Evolutionary conservation across 495 filamentous ascomycete species (phyloP).

Genomic region (Penicillium tannophilum): DNA sequence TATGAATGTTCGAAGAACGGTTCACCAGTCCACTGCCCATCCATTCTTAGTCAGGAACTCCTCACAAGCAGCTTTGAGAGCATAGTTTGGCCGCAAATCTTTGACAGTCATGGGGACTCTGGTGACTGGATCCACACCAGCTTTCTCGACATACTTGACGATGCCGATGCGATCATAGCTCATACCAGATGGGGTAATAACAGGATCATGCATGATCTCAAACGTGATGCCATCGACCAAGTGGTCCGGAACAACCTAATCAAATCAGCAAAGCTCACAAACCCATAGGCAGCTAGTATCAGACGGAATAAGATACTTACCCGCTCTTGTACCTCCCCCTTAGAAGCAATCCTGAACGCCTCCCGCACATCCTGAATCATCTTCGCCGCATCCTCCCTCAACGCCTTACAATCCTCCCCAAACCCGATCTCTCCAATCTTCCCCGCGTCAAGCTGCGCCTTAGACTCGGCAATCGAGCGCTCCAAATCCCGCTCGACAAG

Average conservation of each 20-base stretch:
- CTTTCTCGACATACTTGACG: conserved; percentile 77
- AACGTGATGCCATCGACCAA: conserved; percentile 90
- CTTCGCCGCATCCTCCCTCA: conserved; percentile 52
- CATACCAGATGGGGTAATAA: conserved; percentile 82
- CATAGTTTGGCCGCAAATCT: conserved; percentile 84
- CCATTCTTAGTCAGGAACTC: conserved; percentile 86
- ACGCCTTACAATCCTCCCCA: conserved; percentile 39
- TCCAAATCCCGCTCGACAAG: conserved; percentile 56
- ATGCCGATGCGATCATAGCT: conserved; percentile 91
- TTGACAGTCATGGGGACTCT: conserved; percentile 66
- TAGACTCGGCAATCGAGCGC: conserved; percentile 52
- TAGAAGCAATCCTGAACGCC: conserved; percentile 50
- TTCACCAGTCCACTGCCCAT: conserved; percentile 89
- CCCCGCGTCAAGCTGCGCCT: conserved; percentile 41
- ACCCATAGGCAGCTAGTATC: not conserved
- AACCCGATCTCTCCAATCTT: conserved; percentile 52
- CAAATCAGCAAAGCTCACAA: conserved; percentile 11
- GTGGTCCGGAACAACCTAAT: conserved; percentile 77
- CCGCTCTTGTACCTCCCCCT: conserved; percentile 63
- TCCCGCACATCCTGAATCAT: conserved; percentile 53
- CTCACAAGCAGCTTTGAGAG: conserved; percentile 79
- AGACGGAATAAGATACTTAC: conserved; percentile 34
- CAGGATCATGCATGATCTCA: conserved; percentile 89
- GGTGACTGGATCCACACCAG: conserved; percentile 79
- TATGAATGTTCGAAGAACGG: not conserved